Base-by-base conservation (phyloP, 495 filamentous ascomycete species). In the Tirmania nivea region DNA sequence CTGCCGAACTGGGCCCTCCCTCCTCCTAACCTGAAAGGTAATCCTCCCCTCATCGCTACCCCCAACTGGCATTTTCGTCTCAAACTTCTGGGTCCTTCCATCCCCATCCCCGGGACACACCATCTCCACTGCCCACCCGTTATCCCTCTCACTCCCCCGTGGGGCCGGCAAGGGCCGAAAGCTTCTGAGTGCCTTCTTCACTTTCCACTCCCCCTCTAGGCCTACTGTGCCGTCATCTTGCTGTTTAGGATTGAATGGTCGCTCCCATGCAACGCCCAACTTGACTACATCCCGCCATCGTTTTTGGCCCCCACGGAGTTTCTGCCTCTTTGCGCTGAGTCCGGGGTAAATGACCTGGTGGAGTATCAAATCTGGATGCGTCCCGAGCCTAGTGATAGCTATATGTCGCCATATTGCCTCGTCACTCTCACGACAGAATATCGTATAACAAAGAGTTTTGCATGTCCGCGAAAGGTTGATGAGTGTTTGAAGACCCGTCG, bases 221-320 rank as follows among this genome's bases (percentile, higher is more conserved):
- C 39, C 39, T 19, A 45, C 39, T 4, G 39, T 45, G 14, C 39
- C 39, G 17, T 45, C 39, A 8, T 11, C 49, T 35, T 52, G 57
- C 37, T 55, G 52, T 54, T 52, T 48, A 10, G 49, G 48, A 10
- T 52, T 54, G 50, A 65, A 65, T 25, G 57, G 63, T 20, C 54
- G 56, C 16, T 56, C 53, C 63, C 63, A 65, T 19, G 35, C 54
- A 10, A 66, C 49, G 51, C 53, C 61, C 16, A 65, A 21, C 36
- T 57, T 62, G 14, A 59, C 59, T 19, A 65, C 63, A 48, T 65
- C 57, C 35, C 52, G 60, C 63, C 63, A 65, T 35, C 54, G 57
- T 17, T 62, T 63, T 39, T 55, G 58, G 45, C 65, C 54, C 16
- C 58, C 34, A 35, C 57, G 48, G 7, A 62, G 58, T 45, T 45